Percentiles rank a stretch among this genome's conserved stretches.
These are phyloP conservation scores for Quercus parvula DNA, from an alignment of 306 rosid genomes.

Conservation along the genomic window DNA sequence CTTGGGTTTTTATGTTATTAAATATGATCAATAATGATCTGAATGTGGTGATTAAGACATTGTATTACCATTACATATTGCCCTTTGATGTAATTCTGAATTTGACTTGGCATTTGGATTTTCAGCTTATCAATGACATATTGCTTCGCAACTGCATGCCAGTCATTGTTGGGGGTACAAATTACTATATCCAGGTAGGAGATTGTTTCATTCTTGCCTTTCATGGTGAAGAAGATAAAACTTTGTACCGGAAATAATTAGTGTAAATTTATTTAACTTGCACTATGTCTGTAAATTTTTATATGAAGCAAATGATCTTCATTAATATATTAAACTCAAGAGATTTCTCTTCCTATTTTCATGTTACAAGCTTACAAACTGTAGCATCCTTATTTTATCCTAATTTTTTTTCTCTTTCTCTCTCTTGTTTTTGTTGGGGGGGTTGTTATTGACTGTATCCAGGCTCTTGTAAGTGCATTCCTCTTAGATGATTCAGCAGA, in stretches of 20 bases:
- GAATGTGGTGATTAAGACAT: background rate
- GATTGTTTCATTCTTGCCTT: background rate
- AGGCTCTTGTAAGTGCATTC: slow-evolving; percentile 88
- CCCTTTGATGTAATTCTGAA: background rate
- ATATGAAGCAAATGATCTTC: background rate
- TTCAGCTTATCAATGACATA: slow-evolving; percentile 72
- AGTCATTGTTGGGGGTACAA: slow-evolving; percentile 90
- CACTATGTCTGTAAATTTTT: background rate
- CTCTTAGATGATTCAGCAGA: slow-evolving; percentile 69
- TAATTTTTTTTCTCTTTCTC: no score
- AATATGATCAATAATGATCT: background rate
- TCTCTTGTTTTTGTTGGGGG: background rate
- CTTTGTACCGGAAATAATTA: background rate
- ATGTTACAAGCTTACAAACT: background rate
- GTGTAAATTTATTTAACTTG: background rate
- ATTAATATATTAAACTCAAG: background rate
- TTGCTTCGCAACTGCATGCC: slow-evolving; percentile 66
- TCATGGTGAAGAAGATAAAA: background rate
- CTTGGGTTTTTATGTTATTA: background rate
- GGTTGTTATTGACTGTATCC: slow-evolving; percentile 3
- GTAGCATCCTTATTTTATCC: background rate
- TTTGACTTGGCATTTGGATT: slow-evolving; percentile 11
- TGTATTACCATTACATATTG: background rate
- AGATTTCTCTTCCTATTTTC: background rate
- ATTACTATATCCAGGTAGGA: slow-evolving; percentile 86